These are phyloP conservation scores for Larix kaempferi DNA, from an alignment of 75 land plant genomes.

Conservation along the genomic window DNA sequence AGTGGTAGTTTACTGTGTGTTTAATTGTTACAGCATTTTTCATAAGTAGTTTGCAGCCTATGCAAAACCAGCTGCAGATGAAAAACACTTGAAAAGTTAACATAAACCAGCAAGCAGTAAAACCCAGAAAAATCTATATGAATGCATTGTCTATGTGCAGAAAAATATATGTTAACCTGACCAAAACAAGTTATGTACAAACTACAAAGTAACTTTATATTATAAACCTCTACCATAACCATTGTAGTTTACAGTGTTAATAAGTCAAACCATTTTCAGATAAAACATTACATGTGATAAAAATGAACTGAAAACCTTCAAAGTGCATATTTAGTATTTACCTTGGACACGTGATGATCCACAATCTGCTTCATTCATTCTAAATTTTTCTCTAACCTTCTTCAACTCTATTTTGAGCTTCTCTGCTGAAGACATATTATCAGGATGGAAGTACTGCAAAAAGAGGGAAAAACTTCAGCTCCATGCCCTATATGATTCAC, in stretches of 20 bases:
- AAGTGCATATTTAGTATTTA: slow-evolving; percentile 33
- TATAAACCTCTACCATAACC: background rate
- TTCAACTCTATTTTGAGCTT: slow-evolving; percentile 75
- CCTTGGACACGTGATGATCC: slow-evolving; percentile 95
- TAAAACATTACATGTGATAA: background rate
- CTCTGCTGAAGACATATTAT: slow-evolving; percentile 82
- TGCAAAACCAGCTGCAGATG: too few relatives aligned
- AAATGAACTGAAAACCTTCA: background rate
- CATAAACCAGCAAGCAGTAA: too few relatives aligned
- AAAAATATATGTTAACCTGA: background rate
- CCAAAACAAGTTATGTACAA: background rate
- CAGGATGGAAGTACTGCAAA: slow-evolving; percentile 83
- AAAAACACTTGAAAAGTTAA: too few relatives aligned
- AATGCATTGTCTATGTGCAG: background rate
- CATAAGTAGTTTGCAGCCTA: too few relatives aligned
- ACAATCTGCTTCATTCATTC: slow-evolving; percentile 90
- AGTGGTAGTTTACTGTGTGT: too few relatives aligned
- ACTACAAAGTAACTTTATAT: background rate
- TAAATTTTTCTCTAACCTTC: slow-evolving; percentile 78
- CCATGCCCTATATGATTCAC: background rate
- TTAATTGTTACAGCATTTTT: too few relatives aligned
- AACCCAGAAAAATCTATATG: too few relatives aligned
- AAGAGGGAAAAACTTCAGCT: background rate
- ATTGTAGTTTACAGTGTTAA: background rate
- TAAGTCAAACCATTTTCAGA: background rate